phyloP scores from a whole-genome alignment of 2,329 filamentous ascomycete species.

The Curvularia lunata region DNA sequence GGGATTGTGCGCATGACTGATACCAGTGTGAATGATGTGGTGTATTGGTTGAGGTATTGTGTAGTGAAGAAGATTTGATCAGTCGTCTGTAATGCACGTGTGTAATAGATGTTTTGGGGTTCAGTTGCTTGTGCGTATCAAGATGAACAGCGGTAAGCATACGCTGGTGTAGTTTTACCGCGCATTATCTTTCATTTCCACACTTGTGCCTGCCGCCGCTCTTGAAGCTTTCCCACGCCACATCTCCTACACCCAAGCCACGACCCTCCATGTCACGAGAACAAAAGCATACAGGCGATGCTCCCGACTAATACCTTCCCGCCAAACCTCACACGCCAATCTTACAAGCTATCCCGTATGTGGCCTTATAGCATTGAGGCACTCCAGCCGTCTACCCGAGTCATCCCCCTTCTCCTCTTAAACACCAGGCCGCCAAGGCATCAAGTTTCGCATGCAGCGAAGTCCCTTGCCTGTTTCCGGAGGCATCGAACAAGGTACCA shows the following conservation, averaged over 20 bases:
- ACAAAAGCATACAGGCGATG: neutral
- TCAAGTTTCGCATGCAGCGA: slow-evolving; percentile 9
- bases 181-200: neutral
- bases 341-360: neutral
- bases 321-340: neutral
- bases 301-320: too few species aligned
- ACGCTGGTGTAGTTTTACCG: neutral
- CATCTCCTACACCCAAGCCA: neutral
- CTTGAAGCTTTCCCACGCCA: neutral
- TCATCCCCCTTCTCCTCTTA: neutral
- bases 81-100: neutral
- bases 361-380: slow-evolving; percentile 8
- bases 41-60: slow-evolving; percentile 6
- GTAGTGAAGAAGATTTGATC: slow-evolving; percentile 7
- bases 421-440: slow-evolving; percentile 9
- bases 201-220: neutral
- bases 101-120: neutral
- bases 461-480: slow-evolving; percentile 3
- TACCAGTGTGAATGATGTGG: slow-evolving; percentile 12
- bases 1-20: slow-evolving; percentile 11
- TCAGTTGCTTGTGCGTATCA: neutral
- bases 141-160: neutral
- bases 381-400: neutral
- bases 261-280: neutral
- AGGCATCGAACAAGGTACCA: neutral